Base-by-base conservation (phyloP, 345 rosid genomes). In the Bretschneidera sinensis region DNA sequence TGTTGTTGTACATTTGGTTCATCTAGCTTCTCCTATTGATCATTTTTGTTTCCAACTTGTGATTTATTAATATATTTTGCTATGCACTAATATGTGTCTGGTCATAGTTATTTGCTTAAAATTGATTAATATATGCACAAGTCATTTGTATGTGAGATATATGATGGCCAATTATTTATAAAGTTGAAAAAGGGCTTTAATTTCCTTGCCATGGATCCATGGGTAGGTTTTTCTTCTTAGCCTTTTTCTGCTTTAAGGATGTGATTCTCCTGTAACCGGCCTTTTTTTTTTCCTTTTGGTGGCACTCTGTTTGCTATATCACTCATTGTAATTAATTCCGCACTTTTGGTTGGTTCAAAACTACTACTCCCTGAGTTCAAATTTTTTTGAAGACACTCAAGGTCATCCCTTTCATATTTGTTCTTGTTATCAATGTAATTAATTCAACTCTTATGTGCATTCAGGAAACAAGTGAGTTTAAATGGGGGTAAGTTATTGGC, bases 121-220 rank as follows among this genome's bases (percentile, higher is more conserved):
- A 21, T 28, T 9, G 60, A 9, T 55, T 21, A 24, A 16, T 53
- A 52, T 61, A 25, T 60, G 56, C 53, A 67, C 78, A 89, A 97
- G 90, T 79, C 87, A 22, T 89, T 89, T 79, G 85, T 89, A 2
- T 87, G 90, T 8, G 85, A 87, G 74, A 79, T 84, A 59, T 89
- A 84, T 58, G 90, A 87, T 52, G 98, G 98, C 8, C 97, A 92
- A 48, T 69, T 89, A 67, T 81, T 89, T 43, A 59, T 92, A 20
- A 92, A 85, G 72, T 77, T 92, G 64, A 84, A 80, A 58, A 87
- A 79, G 71, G 96, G 97, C 21, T 51, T 83, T 63, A 61, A 83
- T 61, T 83, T 92, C 17, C 99, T 97, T 63, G 89, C 89, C 43
- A 84, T 92, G 92, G 99, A 92, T 76, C 97, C 90, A 43, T 92